Evolutionary conservation across 2,329 filamentous ascomycete species (phyloP), one percentile per base, ranked within the genome.

Genomic region (Aspergillus cejpii): DNA sequence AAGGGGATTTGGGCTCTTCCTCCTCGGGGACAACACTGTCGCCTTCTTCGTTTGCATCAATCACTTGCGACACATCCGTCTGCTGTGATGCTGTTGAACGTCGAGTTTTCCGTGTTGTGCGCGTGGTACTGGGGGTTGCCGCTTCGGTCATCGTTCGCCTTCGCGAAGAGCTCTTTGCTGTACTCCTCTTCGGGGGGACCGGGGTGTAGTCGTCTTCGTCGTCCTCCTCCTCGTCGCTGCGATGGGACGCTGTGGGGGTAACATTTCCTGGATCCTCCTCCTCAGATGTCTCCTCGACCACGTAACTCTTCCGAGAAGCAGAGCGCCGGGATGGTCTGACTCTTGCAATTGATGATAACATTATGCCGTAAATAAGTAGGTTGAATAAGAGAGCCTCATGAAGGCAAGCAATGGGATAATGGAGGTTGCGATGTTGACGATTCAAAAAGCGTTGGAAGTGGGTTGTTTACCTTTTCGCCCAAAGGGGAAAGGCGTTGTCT

Each of bases 131-230:
- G 14, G 65, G 73, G 19, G 78, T 74, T 6, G 76, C 67, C 7
- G 72, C 68, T 5, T 74, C 65, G 12, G 73, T 70, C 3, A 71
- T 69, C 6, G 75, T 73, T 58, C 74, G 76, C 46, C 75, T 70
- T 51, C 77, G 71, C n/a, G 77, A 73, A 42, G 77, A 74, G 49
- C 82, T 77, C 52, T 77, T 74, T 24, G 76, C 70, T 47, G 40
- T 28, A 8, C 74, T 78, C 37, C 71, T 74, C 47, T 76, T 77
- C 44, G 77, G 73, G 1, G 84, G 78, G 38, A 84, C 84, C 2
- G 88, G 88, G 36, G 84, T 85, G 59, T 89, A 92, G 39, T 94
- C 87, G 39, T 90, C 84, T 53, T 86, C 77, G 17, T 78, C 73
- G 34, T 91, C 86, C 37, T 89, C 84, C 52, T 80, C 72, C 48